Evolutionary conservation across 768 basidiomycete genomes (phyloP).

Genomic region (Russula abietina): DNA sequence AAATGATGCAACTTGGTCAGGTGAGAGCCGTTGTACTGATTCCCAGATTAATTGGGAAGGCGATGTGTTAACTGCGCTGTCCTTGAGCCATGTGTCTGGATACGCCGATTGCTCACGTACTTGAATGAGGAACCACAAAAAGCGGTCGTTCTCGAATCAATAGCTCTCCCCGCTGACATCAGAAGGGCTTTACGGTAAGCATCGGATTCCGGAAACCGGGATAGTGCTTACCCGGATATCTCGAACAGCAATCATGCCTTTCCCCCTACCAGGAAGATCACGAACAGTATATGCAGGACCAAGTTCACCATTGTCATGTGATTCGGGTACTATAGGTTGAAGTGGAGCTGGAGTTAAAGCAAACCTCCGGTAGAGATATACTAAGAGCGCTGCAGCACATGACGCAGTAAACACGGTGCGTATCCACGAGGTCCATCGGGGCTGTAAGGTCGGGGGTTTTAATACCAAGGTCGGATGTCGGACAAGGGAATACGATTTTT

Average conservation of each 20-base stretch:
- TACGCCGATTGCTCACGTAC: constrained; percentile 33
- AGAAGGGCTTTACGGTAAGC: background rate
- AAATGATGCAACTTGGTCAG: constrained; percentile 38
- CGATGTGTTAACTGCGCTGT: constrained; percentile 37
- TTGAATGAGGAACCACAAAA: constrained; percentile 44
- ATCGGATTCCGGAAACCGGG: background rate
- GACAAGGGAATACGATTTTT: background rate
- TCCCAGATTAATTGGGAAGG: constrained; percentile 41
- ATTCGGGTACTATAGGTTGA: background rate
- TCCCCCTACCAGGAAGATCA: constrained; percentile 22
- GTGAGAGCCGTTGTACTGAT: constrained; percentile 33
- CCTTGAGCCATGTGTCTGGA: background rate
- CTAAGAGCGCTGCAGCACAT: constrained; percentile 1
- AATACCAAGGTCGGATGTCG: background rate
- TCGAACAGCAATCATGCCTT: constrained; percentile 18
- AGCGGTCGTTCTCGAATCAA: constrained; percentile 51
- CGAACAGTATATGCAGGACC: constrained; percentile 5
- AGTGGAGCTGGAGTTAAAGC: background rate
- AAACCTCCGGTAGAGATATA: constrained; percentile 1
- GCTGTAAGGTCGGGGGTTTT: background rate
- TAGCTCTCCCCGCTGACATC: constrained; percentile 50
- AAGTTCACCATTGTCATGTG: background rate
- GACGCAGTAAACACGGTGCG: background rate
- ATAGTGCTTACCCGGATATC: constrained; percentile 9
- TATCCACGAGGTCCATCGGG: background rate